Evolutionary conservation across 176 grass and related monocot genomes (phyloP), one percentile per base, ranked within the genome.

Genomic region (Aechmea fasciata): DNA sequence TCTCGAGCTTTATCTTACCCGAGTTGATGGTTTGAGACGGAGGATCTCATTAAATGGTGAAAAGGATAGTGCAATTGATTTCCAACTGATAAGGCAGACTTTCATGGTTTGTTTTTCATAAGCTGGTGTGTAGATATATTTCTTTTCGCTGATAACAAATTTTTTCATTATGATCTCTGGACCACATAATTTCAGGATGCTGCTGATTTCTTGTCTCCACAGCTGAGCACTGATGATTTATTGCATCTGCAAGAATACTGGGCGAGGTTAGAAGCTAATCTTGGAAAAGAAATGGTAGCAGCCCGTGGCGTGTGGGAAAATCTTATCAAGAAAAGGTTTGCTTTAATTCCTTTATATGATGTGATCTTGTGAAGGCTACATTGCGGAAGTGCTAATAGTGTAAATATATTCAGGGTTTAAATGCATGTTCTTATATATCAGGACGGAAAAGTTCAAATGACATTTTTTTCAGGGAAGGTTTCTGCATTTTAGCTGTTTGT

Each of bases 231-330:
- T 9, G 82, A 90, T 75, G 89, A 99, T 57, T 66, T 93, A 69
- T 75, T 99, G 62, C 80, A 55, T 75, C 70, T 99, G 57, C 64
- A 99, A 69, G 64, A 69, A 7, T 93, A 99, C 73, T 93, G 94
- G 89, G 83, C 94, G 75, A 78, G 73, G 73, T 74, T 93, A 75
- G 94, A 99, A 79, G 15, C 68, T 72, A 85, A 77, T 81, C 75
- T 99, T 79, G 87, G 84, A 51, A 93, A 92, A 70, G 86, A 93
- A 78, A 33, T 83, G 29, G 65, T 69, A 75, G 86, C 86, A 77
- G 84, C 87, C 66, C 86, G 89, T 68, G 79, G 73, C 73, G 82
- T 99, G 73, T 99, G 94, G 94, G 94, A 99, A 85, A 90, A 78
- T 65, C 52, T 76, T 73, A 55, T 88, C 14, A 99, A 84, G 57